Conservation (phyloP, 306 rosid genomes). For the Prosopis cineraria region DNA sequence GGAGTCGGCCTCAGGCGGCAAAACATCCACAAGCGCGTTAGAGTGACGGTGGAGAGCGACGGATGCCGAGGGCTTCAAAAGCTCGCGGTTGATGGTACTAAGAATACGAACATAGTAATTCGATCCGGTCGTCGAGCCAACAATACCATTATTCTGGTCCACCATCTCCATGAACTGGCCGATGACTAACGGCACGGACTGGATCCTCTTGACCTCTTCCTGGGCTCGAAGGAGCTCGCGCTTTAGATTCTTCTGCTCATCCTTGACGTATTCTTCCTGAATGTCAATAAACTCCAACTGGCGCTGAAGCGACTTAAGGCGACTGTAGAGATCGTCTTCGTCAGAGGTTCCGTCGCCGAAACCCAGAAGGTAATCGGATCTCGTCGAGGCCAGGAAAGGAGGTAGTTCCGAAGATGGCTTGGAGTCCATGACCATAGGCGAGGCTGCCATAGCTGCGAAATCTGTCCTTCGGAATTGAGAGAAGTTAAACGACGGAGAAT, state of each 20-base stretch:
- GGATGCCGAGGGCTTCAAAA: slow-evolving; percentile 89
- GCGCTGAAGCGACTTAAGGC: slow-evolving; percentile 71
- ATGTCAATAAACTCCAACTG: slow-evolving; percentile 92
- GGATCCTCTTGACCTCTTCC: slow-evolving; percentile 97
- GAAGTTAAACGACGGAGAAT: background rate
- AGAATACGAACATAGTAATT: slow-evolving; percentile 92
- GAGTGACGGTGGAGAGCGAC: slow-evolving; percentile 98
- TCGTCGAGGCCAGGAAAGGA: slow-evolving; percentile 52
- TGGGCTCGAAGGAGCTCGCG: slow-evolving; percentile 96
- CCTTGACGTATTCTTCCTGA: slow-evolving; percentile 92
- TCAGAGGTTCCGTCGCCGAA: slow-evolving; percentile 50
- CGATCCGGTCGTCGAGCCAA: slow-evolving; percentile 98
- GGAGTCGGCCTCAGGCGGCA: slow-evolving; percentile 98
- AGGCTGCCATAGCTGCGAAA: slow-evolving; percentile 62
- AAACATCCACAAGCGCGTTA: slow-evolving; percentile 93
- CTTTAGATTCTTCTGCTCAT: slow-evolving; percentile 92
- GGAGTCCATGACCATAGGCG: slow-evolving; percentile 75
- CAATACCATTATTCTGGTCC: slow-evolving; percentile 90
- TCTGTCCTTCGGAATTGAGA: background rate
- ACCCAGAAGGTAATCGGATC: slow-evolving; percentile 58
- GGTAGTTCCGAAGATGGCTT: slow-evolving; percentile 74
- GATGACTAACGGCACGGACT: slow-evolving; percentile 92
- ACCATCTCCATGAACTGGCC: slow-evolving; percentile 99
- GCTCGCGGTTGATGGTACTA: slow-evolving; percentile 93
- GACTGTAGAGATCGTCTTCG: slow-evolving; percentile 89